Evolutionary conservation across 257 asterid species (phyloP).

Genomic region (Solanum ahanhuiri): DNA sequence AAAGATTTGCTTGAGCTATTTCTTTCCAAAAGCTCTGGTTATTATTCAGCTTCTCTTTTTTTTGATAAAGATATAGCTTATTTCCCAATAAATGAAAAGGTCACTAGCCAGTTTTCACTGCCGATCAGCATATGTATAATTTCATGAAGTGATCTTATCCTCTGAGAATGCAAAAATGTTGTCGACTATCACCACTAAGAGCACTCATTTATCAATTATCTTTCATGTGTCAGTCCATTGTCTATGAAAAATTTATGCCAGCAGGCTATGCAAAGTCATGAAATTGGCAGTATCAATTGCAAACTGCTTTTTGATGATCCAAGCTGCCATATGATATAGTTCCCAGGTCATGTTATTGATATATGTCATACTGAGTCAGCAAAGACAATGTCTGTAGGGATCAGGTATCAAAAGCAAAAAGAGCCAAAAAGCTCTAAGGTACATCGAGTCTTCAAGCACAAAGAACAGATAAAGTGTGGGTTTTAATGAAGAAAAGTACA

Average conservation of each 20-base stretch:
- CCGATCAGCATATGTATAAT: neutral
- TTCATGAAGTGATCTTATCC: neutral
- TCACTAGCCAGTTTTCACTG: neutral
- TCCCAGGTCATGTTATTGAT: neutral
- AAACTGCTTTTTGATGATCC: neutral
- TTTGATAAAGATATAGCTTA: neutral
- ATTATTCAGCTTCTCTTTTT: neutral
- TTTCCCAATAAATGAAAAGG: neutral
- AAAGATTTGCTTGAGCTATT: neutral
- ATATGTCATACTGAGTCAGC: neutral
- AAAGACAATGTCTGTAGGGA: neutral
- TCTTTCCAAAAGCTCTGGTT: neutral
- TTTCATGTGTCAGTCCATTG: neutral
- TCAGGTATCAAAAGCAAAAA: neutral
- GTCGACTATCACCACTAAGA: neutral
- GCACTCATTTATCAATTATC: neutral
- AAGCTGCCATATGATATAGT: neutral
- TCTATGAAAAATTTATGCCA: neutral
- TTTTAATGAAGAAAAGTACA: neutral
- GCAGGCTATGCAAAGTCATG: neutral
- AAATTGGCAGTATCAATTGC: neutral
- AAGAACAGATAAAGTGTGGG: neutral
- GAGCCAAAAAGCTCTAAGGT: neutral
- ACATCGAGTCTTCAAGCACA: neutral
- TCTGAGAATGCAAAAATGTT: neutral